A percentile compares a stretch with the other conserved stretches of the same genome.
These are phyloP conservation scores for Sherardia arvensis DNA, from an alignment of 257 asterid species.

Conservation along the genomic window DNA sequence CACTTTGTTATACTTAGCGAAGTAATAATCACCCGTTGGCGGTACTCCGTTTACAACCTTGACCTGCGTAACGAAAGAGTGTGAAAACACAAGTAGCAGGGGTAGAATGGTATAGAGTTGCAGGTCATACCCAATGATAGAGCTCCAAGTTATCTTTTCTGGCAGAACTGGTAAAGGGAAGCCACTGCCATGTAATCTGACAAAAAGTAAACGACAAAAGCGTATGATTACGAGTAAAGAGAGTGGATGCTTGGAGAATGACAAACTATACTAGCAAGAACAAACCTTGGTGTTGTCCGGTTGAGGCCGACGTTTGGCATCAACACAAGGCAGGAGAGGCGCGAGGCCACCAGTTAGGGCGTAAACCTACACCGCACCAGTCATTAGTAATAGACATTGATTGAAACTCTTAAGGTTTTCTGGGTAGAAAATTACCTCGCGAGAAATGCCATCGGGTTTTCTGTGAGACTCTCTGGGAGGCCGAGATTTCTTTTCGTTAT, in stretches of 20 bases:
- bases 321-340: slow-evolving; percentile 84
- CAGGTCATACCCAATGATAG: slow-evolving; percentile 74
- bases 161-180: slow-evolving; percentile 84
- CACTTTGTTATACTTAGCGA: slow-evolving; percentile 95
- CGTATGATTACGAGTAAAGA: too few relatives aligned
- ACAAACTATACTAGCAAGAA: too few relatives aligned
- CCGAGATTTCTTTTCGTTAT: slow-evolving; percentile 81
- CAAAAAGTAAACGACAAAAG: neutral
- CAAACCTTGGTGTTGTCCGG: slow-evolving; percentile 77
- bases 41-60: slow-evolving; percentile 92
- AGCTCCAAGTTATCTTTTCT: slow-evolving; percentile 81
- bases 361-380: too few relatives aligned
- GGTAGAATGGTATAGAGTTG: too few relatives aligned
- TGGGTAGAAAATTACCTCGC: too few relatives aligned
- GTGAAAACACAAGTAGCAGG: neutral
- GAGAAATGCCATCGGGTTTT: slow-evolving; percentile 96
- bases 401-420: too few relatives aligned
- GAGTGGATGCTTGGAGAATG: too few relatives aligned
- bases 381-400: too few relatives aligned
- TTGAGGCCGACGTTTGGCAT: slow-evolving; percentile 55
- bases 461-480: slow-evolving; percentile 93
- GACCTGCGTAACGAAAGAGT: slow-evolving; percentile 39
- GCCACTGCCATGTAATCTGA: slow-evolving; percentile 99
- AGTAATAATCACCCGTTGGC: slow-evolving; percentile 88
- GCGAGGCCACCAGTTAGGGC: slow-evolving; percentile 94